phyloP scores from a whole-genome alignment of 108 stramenopile species.

The Nitzschia inconspicua region DNA sequence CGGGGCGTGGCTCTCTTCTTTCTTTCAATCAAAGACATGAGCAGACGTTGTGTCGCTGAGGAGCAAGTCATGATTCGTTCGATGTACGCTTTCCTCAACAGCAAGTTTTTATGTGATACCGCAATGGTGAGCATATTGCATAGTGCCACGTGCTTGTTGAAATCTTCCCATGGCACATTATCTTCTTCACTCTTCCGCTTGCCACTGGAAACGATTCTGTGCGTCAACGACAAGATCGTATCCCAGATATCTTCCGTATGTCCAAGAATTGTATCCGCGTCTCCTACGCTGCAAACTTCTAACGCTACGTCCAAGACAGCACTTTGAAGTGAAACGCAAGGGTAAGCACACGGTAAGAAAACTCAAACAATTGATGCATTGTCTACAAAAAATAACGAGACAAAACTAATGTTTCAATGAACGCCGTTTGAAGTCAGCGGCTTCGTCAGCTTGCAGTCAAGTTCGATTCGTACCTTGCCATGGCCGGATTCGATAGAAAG shows the following conservation, averaged over 20 bases:
- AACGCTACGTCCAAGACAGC: conserved; percentile 26
- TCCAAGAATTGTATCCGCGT: conserved; percentile 3
- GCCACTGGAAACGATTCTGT: background rate
- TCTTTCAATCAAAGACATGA: conserved; percentile 40
- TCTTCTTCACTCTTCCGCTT: conserved; percentile 13
- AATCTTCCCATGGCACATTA: conserved; percentile 16
- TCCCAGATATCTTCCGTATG: conserved; percentile 24
- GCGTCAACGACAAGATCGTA: conserved; percentile 17
- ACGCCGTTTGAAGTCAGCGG: too few species aligned
- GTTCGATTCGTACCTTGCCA: conserved; percentile 33
- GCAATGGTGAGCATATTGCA: conserved; percentile 37
- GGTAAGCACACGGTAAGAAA: too few species aligned
- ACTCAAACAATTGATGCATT: too few species aligned
- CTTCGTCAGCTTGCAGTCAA: too few species aligned
- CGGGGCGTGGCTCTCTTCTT: conserved; percentile 4
- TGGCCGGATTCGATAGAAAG: background rate
- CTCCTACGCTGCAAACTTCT: conserved; percentile 25
- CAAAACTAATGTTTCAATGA: too few species aligned
- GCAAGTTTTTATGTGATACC: conserved; percentile 25
- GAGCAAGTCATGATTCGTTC: conserved; percentile 39
- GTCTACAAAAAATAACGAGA: too few species aligned
- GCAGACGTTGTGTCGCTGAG: conserved; percentile 21
- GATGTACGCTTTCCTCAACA: conserved; percentile 37
- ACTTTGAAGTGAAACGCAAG: too few species aligned
- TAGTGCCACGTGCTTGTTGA: conserved; percentile 24